phyloP scores from a whole-genome alignment of 768 basidiomycete genomes.

The Phanerochaete carnosa region DNA sequence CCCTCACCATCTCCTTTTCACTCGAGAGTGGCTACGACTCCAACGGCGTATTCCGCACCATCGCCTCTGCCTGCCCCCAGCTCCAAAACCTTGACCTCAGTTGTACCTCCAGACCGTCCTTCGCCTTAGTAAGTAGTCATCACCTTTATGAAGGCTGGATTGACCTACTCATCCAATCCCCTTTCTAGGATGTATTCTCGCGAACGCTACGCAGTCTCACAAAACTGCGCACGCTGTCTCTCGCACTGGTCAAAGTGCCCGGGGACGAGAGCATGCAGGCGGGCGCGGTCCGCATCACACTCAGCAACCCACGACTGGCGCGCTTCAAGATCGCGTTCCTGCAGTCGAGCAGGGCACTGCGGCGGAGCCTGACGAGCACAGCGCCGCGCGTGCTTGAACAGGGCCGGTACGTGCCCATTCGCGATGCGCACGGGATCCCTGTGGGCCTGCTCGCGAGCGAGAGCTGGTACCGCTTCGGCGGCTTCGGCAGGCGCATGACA shows the following conservation, averaged over 20 bases:
- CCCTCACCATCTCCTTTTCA: conserved; percentile 62
- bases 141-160: neutral
- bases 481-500: conserved; percentile 26
- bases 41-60: conserved; percentile 62
- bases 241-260: conserved; percentile 65
- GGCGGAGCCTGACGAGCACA: conserved; percentile 45
- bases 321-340: conserved; percentile 67
- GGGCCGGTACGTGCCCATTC: conserved; percentile 55
- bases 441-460: conserved; percentile 49
- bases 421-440: conserved; percentile 66
- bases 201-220: conserved; percentile 59
- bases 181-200: conserved; percentile 54
- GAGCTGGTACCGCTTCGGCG: conserved; percentile 43
- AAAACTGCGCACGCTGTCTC: conserved; percentile 57
- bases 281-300: conserved; percentile 62
- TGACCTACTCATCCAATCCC: neutral
- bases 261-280: conserved; percentile 57
- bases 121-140: conserved; percentile 54
- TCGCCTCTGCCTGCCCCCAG: conserved; percentile 63
- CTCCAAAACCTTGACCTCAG: conserved; percentile 62
- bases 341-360: conserved; percentile 40
- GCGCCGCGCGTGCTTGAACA: conserved; percentile 36
- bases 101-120: conserved; percentile 66
- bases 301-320: conserved; percentile 61
- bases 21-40: conserved; percentile 71